These are phyloP conservation scores for Simmondsia chinensis DNA, from an alignment of 148 eudicot genomes.

Conservation along the genomic window DNA sequence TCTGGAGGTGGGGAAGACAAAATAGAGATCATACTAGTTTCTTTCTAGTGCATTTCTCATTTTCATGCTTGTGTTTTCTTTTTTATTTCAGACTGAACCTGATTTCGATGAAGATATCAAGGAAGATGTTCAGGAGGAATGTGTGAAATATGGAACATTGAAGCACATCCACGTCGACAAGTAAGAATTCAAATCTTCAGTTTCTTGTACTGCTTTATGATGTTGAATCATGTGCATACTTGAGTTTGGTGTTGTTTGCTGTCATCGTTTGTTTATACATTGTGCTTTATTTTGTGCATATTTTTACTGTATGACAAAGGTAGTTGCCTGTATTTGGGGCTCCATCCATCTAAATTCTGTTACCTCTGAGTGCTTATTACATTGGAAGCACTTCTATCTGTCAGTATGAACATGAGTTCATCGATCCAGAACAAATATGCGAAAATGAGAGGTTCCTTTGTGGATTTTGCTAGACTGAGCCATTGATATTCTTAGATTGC, in stretches of 20 bases:
- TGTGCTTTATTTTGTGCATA: neutral
- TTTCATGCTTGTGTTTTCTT: constrained; percentile 3
- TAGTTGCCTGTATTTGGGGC: no score
- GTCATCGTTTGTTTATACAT: neutral
- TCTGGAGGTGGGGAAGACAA: constrained; percentile 43
- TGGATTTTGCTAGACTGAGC: no score
- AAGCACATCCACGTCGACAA: constrained; percentile 75
- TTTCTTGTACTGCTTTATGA: neutral
- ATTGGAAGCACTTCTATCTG: neutral
- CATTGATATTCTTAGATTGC: no score
- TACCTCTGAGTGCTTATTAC: neutral
- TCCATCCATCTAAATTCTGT: no score
- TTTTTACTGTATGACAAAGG: no score
- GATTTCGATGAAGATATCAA: constrained; percentile 87
- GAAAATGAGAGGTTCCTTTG: no score
- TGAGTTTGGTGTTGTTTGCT: neutral
- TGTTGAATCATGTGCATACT: neutral
- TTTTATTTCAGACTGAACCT: constrained; percentile 53
- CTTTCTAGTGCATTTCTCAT: neutral
- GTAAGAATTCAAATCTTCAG: constrained; percentile 28
- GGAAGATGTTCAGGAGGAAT: constrained; percentile 74
- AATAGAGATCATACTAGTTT: neutral
- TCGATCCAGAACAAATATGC: no score
- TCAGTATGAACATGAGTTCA: no score
- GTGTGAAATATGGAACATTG: constrained; percentile 56